Percentiles rank a stretch among this genome's conserved stretches.
Evolutionary conservation across 306 rosid species (phyloP).

Genomic region (Fragaria iinumae): DNA sequence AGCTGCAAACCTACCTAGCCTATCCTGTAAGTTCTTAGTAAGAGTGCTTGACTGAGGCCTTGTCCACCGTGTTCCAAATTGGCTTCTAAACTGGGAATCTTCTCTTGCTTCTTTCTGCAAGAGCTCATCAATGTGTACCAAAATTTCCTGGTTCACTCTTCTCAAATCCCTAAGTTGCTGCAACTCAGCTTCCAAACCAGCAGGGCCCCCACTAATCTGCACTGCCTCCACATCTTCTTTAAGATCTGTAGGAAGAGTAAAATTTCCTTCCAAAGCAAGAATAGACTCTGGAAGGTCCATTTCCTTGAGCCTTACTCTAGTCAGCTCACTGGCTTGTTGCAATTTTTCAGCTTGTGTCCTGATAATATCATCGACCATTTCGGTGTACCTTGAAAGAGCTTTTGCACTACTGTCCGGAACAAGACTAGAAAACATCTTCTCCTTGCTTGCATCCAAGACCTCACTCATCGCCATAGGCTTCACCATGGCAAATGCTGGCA

Average conservation of each 20-base stretch:
- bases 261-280: slow-evolving; percentile 94
- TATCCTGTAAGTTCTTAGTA: slow-evolving; percentile 93
- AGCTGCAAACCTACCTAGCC: slow-evolving; percentile 86
- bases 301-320: slow-evolving; percentile 94
- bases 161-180: slow-evolving; percentile 91
- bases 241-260: slow-evolving; percentile 62
- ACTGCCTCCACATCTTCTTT: slow-evolving; percentile 99
- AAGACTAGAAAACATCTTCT: slow-evolving; percentile 89
- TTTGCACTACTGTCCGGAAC: slow-evolving; percentile 93
- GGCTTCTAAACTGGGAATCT: slow-evolving; percentile 90
- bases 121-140: slow-evolving; percentile 86
- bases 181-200: slow-evolving; percentile 89
- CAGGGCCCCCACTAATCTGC: slow-evolving; percentile 92
- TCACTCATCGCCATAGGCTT: slow-evolving; percentile 86
- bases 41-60: slow-evolving; percentile 95
- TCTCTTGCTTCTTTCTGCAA: slow-evolving; percentile 93
- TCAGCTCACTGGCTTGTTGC: slow-evolving; percentile 95
- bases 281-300: slow-evolving; percentile 97
- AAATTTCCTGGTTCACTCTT: slow-evolving; percentile 87
- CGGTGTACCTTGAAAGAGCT: slow-evolving; percentile 95
- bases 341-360: slow-evolving; percentile 92
- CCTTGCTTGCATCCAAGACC: slow-evolving; percentile 90
- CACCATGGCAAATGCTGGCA: slow-evolving; percentile 85
- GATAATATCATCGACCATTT: slow-evolving; percentile 88
- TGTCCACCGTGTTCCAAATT: slow-evolving; percentile 94